These are phyloP conservation scores for Ophiostoma pallidulum DNA, from an alignment of 2,329 filamentous ascomycete genomes.

Conservation along the genomic window DNA sequence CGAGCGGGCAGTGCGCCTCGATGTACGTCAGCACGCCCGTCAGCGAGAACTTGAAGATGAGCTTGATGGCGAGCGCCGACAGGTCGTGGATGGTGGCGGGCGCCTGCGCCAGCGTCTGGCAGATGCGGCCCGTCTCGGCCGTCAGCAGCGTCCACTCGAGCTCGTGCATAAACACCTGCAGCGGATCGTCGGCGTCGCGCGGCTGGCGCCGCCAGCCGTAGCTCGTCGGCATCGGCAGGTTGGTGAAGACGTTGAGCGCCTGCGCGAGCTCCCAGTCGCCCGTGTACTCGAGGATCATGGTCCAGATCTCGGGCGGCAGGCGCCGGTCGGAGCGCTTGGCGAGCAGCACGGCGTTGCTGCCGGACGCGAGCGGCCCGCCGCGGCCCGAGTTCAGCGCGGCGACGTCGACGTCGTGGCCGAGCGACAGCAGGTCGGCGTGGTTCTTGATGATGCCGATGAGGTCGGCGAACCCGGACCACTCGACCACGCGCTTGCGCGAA, in stretches of 20 bases:
- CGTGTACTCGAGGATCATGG: constrained; percentile 72
- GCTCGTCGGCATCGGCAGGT: constrained; percentile 54
- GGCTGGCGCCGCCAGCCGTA: constrained; percentile 56
- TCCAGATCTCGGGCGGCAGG: constrained; percentile 82
- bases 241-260: constrained; percentile 71
- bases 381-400: constrained; percentile 23
- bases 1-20: constrained; percentile 52
- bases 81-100: constrained; percentile 61
- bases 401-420: constrained; percentile 61
- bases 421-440: constrained; percentile 63
- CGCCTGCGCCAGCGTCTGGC: constrained; percentile 61
- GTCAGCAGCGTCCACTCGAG: constrained; percentile 80
- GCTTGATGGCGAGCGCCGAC: constrained; percentile 71
- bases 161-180: constrained; percentile 64
- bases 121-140: constrained; percentile 59
- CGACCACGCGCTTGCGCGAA: constrained; percentile 41
- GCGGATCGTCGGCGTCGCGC: constrained; percentile 50
- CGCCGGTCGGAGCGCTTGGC: constrained; percentile 28
- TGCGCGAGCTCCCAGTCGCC: constrained; percentile 87
- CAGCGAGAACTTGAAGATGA: constrained; percentile 86
- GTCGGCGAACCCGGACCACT: constrained; percentile 59
- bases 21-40: constrained; percentile 65
- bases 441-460: constrained; percentile 68
- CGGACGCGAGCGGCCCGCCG: constrained; percentile 12
- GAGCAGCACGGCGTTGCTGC: not conserved